Evolutionary conservation across 345 rosid species (phyloP).

Genomic region (Hypericum perforatum): DNA sequence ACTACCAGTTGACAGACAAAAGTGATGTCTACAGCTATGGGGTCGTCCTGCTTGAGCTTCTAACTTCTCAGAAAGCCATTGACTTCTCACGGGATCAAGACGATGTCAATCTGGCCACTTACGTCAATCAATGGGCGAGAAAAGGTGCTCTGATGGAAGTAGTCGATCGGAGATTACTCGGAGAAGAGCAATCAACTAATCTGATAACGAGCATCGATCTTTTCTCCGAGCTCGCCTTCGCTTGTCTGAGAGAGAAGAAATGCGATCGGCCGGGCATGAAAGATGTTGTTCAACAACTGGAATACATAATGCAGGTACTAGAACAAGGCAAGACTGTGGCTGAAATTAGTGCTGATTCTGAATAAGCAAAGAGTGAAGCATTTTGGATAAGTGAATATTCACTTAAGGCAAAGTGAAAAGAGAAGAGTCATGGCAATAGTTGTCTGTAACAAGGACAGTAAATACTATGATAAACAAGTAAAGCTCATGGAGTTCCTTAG

Average conservation of each 20-base stretch:
- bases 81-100: conserved; percentile 45
- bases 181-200: no score
- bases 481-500: no score
- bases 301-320: conserved; percentile 22
- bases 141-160: conserved; percentile 33
- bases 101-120: conserved; percentile 45
- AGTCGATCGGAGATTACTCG: conserved; percentile 20
- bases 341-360: conserved; percentile 6
- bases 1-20: conserved; percentile 47
- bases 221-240: conserved; percentile 35
- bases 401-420: no score
- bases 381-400: no score
- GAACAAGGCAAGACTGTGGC: conserved; percentile 10
- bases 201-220: conserved; percentile 18
- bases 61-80: conserved; percentile 41
- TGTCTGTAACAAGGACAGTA: no score
- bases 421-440: no score
- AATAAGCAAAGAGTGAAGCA: no score
- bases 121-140: conserved; percentile 27
- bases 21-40: conserved; percentile 64
- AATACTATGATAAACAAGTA: no score
- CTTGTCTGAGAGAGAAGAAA: conserved; percentile 41
- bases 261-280: conserved; percentile 44
- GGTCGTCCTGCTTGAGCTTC: conserved; percentile 44
- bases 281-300: conserved; percentile 38